These are phyloP conservation scores for Auriscalpium microsporum DNA, from an alignment of 768 basidiomycete genomes.

Conservation along the genomic window DNA sequence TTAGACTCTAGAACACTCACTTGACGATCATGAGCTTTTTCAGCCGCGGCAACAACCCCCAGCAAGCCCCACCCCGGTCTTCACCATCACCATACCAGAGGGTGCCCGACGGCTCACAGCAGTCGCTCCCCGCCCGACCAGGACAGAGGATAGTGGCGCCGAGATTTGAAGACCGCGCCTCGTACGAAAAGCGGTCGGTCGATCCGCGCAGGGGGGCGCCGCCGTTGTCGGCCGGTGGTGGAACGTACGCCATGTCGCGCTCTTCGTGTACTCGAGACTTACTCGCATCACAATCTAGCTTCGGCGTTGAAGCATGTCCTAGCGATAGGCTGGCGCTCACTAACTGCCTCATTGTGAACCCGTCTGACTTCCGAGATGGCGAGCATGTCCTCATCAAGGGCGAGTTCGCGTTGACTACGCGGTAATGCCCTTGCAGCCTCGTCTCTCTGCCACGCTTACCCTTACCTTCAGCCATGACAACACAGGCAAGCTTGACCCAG, in stretches of 20 bases:
- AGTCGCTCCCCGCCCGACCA: slow-evolving; percentile 6
- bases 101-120: slow-evolving; percentile 10
- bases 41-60: slow-evolving; percentile 1
- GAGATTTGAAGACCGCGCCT: slow-evolving; percentile 22
- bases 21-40: slow-evolving; percentile 12
- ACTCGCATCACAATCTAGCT: slow-evolving; percentile 10
- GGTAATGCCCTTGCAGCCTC: slow-evolving; percentile 36
- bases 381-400: slow-evolving; percentile 74
- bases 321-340: slow-evolving; percentile 51
- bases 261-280: not conserved
- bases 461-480: slow-evolving; percentile 57
- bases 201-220: slow-evolving; percentile 13
- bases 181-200: slow-evolving; percentile 22
- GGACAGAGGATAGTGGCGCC: slow-evolving; percentile 15
- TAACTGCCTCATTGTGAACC: slow-evolving; percentile 76
- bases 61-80: not conserved
- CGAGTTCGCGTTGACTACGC: slow-evolving; percentile 60
- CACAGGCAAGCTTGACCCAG: slow-evolving; percentile 59
- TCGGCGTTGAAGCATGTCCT: slow-evolving; percentile 17
- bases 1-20: no score
- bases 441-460: not conserved
- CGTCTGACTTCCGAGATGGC: slow-evolving; percentile 63
- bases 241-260: slow-evolving; percentile 12
- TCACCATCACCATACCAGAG: slow-evolving; percentile 12
- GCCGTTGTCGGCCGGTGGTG: slow-evolving; percentile 8